phyloP scores from a whole-genome alignment of 768 basidiomycete genomes.

The Mycena polygramma region DNA sequence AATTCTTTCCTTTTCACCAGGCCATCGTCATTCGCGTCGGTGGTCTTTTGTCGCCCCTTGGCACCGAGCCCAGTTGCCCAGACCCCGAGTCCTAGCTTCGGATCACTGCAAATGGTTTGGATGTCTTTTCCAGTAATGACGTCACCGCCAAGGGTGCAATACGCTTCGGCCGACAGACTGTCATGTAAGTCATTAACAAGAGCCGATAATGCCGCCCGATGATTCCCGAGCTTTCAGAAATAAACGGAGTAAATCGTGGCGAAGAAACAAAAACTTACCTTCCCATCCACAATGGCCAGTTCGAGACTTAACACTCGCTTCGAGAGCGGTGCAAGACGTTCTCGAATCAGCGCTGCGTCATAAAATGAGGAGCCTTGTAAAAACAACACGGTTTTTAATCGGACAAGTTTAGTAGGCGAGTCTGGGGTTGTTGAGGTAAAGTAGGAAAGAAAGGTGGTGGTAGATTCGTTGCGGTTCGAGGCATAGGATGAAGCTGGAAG shows the following conservation, averaged over 20 bases:
- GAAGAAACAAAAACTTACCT: constrained; percentile 59
- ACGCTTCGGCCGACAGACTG: constrained; percentile 83
- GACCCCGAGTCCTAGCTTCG: constrained; percentile 62
- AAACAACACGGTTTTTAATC: constrained; percentile 84
- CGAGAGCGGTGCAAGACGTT: constrained; percentile 59
- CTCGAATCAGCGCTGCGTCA: constrained; percentile 63
- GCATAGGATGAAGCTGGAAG: constrained; percentile 66
- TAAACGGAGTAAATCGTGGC: not conserved
- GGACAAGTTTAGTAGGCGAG: constrained; percentile 76
- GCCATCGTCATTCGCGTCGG: constrained; percentile 53
- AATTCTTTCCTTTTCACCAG: constrained; percentile 65
- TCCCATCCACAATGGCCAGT: constrained; percentile 82
- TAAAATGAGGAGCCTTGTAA: constrained; percentile 83
- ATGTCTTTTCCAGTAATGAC: constrained; percentile 75
- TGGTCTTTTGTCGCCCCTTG: constrained; percentile 48
- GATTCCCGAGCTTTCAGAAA: constrained; percentile 54
- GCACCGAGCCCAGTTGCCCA: constrained; percentile 63
- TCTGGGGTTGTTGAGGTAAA: constrained; percentile 88
- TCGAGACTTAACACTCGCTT: constrained; percentile 74
- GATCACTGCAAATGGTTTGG: constrained; percentile 62
- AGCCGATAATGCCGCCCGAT: constrained; percentile 72
- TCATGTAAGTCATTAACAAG: constrained; percentile 83
- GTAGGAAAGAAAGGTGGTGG: constrained; percentile 73
- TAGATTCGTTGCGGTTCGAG: constrained; percentile 51
- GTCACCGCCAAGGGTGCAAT: constrained; percentile 85